Conservation (phyloP, 768 basidiomycete genomes). For the Wakefieldia striispora region DNA sequence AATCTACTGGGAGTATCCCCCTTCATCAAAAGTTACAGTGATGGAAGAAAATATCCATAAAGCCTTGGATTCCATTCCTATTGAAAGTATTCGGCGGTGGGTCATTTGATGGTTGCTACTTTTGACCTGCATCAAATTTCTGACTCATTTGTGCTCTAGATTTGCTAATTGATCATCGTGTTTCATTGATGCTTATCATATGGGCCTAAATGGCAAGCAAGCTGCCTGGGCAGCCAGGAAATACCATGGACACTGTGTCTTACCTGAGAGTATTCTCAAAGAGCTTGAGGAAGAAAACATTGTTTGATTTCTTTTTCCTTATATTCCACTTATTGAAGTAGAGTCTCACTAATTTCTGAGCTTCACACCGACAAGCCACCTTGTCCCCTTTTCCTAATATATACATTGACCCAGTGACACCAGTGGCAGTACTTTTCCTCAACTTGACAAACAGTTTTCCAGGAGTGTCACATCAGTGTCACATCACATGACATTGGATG, state of each 20-base stretch:
- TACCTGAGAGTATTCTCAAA: background rate
- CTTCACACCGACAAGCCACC: no score
- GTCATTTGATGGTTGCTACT: no score
- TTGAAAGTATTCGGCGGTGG: background rate
- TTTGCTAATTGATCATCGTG: background rate
- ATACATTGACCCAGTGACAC: no score
- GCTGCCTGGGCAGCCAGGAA: slow-evolving; percentile 4
- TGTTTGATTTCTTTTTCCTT: no score
- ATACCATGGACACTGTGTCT: background rate
- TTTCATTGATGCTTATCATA: slow-evolving; percentile 1
- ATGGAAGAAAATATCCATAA: background rate
- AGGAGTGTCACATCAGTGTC: no score
- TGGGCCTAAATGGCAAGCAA: slow-evolving; percentile 1
- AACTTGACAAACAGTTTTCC: no score
- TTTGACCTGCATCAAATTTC: background rate
- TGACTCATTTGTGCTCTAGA: background rate
- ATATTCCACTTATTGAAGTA: no score
- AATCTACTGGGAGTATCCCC: slow-evolving; percentile 16
- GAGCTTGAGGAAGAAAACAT: background rate
- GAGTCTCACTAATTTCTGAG: no score
- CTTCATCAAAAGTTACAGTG: background rate
- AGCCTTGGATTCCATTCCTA: background rate
- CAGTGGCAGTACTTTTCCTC: no score
- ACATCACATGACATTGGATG: no score
- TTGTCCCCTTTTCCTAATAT: no score